Evolutionary conservation across 176 grass and related monocot genomes (phyloP), one percentile per base, ranked within the genome.

Genomic region (barley (Hordeum vulgare)): DNA sequence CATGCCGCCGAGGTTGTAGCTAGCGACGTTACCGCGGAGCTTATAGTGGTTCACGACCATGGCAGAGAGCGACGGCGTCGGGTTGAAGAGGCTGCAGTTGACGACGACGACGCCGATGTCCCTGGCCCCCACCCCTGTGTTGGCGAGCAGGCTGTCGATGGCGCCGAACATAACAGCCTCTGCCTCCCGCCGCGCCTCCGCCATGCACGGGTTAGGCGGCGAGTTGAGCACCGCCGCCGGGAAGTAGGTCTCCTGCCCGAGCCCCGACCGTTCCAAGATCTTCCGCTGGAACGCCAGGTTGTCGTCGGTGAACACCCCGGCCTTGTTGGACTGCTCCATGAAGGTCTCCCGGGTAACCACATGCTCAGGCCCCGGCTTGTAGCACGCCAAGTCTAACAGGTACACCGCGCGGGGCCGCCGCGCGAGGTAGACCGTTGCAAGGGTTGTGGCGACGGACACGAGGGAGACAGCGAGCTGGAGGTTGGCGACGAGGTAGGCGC

Each of bases 161-260:
- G 92, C 92, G 20, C 95, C 90, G 61, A 98, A 98, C 95, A 98
- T 95, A 51, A 98, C 90, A 44, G 71, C 85, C 90, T 95, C 92
- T 0, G 92, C 95, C 85, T 98, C 95, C 31, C 85, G 85, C 37
- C 95, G 77, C 2, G 95, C 95, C 89, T 98, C 95, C 15, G 90
- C 95, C 92, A 98, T 91, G 90, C 92, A 98, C 51, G 95, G 92
- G 81, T 88, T 89, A 2, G 92, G 92, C 25, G 95, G 92, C 9
- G 66, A 71, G 82, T 86, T 88, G 42, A 91, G 63, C 67, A 98
- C 84, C 1, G 95, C 95, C 1, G 21, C 8, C 4, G 95, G 95
- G 76, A 98, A 91, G 85, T 90, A 98, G 0, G 95, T 95, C 6
- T 25, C 65, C 65, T 95, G 92, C 0, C 95, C 95, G 0, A 98